Conservation (phyloP, 2,329 filamentous ascomycete species). For the Epichloe coenophiala region DNA sequence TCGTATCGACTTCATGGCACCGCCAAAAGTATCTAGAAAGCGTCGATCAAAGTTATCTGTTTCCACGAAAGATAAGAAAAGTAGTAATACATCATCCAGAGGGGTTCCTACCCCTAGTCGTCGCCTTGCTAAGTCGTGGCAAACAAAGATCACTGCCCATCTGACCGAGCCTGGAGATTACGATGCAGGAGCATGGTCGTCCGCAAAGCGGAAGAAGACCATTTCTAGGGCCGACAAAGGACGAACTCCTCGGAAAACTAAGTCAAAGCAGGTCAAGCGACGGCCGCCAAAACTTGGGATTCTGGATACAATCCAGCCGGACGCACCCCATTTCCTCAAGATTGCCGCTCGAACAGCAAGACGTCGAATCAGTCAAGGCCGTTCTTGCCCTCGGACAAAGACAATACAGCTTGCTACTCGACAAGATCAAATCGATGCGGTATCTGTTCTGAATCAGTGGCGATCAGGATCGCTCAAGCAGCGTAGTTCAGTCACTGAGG, state of each 20-base stretch:
- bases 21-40: constrained; percentile 26
- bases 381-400: constrained; percentile 41
- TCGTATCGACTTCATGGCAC: constrained; percentile 36
- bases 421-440: constrained; percentile 44
- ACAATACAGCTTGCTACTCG: constrained; percentile 45
- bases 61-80: constrained; percentile 9
- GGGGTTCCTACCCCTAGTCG: constrained; percentile 11
- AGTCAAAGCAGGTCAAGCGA: background rate
- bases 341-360: constrained; percentile 46
- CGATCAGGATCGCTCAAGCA: constrained; percentile 37
- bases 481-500: constrained; percentile 19
- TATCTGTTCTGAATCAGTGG: constrained; percentile 41
- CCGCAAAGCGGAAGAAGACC: background rate
- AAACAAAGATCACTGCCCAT: constrained; percentile 20
- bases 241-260: background rate
- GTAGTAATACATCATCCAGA: constrained; percentile 12
- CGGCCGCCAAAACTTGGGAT: constrained; percentile 41
- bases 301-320: constrained; percentile 40
- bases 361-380: constrained; percentile 33
- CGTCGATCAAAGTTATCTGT: constrained; percentile 20
- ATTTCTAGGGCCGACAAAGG: background rate
- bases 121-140: constrained; percentile 9
- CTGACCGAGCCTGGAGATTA: constrained; percentile 6
- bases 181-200: background rate
- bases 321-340: constrained; percentile 44